These are phyloP conservation scores for Ligustrum vulgare DNA, from an alignment of 257 asterid species.

Conservation along the genomic window DNA sequence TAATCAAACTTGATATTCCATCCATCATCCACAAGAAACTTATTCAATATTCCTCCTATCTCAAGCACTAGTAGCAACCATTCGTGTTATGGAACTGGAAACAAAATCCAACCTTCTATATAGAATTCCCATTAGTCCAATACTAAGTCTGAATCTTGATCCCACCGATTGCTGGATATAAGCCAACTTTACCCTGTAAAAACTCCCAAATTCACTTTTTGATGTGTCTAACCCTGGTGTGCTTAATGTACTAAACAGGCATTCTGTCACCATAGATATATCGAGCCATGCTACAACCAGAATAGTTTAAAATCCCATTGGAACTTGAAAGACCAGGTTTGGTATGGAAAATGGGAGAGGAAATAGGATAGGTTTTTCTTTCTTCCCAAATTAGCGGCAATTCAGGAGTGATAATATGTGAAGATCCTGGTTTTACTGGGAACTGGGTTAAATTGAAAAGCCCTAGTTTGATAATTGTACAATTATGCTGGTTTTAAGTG, in stretches of 20 bases:
- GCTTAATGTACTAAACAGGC: background rate
- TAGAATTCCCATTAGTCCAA: background rate
- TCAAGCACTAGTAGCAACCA: background rate
- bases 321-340: background rate
- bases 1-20: too few relatives aligned
- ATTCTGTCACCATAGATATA: background rate
- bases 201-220: background rate
- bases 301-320: background rate
- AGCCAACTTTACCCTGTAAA: background rate
- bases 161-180: background rate
- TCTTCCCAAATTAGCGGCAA: background rate
- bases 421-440: background rate
- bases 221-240: background rate
- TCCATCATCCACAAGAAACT: background rate
- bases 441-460: background rate
- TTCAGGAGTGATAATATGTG: background rate
- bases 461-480: background rate
- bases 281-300: background rate
- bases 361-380: background rate
- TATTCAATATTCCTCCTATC: background rate
- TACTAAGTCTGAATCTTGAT: background rate
- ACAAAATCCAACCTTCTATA: background rate
- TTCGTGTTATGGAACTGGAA: background rate
- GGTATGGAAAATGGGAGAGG: background rate
- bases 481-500: background rate